Evolutionary conservation across 2,329 filamentous ascomycete species (phyloP), one percentile per base, ranked within the genome.

Genomic region (Diaporthe ampelina): DNA sequence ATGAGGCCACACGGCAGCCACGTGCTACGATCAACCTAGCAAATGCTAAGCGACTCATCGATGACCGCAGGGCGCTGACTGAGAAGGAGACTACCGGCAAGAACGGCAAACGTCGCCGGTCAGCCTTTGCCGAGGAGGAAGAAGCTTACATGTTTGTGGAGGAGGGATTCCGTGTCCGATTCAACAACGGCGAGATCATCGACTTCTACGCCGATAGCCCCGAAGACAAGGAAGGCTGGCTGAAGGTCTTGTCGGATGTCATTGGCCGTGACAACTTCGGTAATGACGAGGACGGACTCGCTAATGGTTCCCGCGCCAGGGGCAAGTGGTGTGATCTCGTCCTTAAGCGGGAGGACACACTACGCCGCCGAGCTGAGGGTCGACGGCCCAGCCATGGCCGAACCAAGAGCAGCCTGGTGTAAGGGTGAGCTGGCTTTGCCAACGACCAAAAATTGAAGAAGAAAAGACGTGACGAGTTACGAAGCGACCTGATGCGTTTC

Each of bases 91-190:
- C 93, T 0, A 92, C 89, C 19, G 93, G 93, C 73, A 94, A 92
- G 81, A 90, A 90, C 77, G 94, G 95, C 73, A 92, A 91, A 78
- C 93, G 97, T 57, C 93, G 97, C 73, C 95, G 97, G 83, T 98
- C 95, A 45, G 97, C 94, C 15, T 99, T 99, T 83, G 95, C 96
- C 1, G 97, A 98, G 83, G 97, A 99, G 78, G 97, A 99, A 84
- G 97, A 99, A 82, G 97, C 97, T 56, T 99, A 99, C 87, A 98
- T 98, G 94, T 99, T 99, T 82, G 96, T 99, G 70, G 97, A 99
- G 83, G 97, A 99, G 82, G 97, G 97, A 3, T 99, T 99, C 92
- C 94, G 97, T 54, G 97, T 99, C 82, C 95, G 96, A 74, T 99
- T 99, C 85, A 97, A 94, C 82, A 99, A 99, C 80, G 97, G 97